phyloP scores from a whole-genome alignment of 192 early-diverging fungal genomes.

The Chytriomyces sp. region DNA sequence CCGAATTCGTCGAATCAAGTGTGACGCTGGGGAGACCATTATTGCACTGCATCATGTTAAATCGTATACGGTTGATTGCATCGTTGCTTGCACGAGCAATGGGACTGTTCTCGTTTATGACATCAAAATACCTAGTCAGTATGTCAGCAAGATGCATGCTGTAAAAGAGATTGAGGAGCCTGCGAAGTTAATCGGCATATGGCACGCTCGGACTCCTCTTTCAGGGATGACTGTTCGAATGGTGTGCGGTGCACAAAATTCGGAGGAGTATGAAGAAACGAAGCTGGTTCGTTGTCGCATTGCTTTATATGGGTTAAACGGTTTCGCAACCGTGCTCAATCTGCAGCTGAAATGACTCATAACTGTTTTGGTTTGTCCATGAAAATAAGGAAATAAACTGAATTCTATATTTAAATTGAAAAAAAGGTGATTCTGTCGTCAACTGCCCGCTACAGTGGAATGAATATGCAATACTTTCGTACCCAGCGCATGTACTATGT shows the following conservation, averaged over 20 bases:
- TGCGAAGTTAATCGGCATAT: constrained; percentile 6
- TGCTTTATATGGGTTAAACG: constrained; percentile 5
- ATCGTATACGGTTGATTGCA: not conserved
- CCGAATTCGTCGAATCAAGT: not conserved
- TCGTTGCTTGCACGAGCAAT: constrained; percentile 7
- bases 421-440: no score
- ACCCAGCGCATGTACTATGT: no score
- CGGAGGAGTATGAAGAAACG: not conserved
- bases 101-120: constrained; percentile 18
- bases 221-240: constrained; percentile 1
- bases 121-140: not conserved
- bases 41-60: constrained; percentile 23
- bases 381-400: not conserved
- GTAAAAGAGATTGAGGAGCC: not conserved
- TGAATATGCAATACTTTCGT: no score
- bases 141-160: not conserved
- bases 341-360: constrained; percentile 2
- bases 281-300: not conserved
- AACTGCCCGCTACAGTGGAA: no score
- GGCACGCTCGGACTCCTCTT: constrained; percentile 17
- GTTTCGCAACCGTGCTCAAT: constrained; percentile 11
- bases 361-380: no score
- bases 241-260: not conserved
- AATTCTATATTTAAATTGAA: no score
- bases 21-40: not conserved